These are phyloP conservation scores for Ceriops zippeliana DNA, from an alignment of 345 rosid species.

Conservation along the genomic window DNA sequence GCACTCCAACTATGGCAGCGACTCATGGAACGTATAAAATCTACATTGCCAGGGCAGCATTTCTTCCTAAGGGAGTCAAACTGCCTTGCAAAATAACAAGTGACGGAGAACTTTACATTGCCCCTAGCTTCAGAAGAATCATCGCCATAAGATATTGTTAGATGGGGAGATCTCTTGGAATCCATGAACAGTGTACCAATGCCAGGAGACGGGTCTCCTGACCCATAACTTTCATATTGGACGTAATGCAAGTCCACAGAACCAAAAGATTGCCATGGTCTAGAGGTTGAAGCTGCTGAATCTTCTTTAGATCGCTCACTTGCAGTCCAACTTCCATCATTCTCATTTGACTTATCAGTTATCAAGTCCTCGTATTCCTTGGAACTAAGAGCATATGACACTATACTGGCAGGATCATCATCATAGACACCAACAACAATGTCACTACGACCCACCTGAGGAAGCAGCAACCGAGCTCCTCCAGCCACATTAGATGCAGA, in stretches of 20 bases:
- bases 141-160: conserved; percentile 65
- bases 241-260: conserved; percentile 58
- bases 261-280: conserved; percentile 66
- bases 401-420: conserved; percentile 84
- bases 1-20: conserved; percentile 91
- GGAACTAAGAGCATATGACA: conserved; percentile 83
- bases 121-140: conserved; percentile 56
- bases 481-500: conserved; percentile 62
- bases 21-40: conserved; percentile 81
- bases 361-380: conserved; percentile 80
- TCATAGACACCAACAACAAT: conserved; percentile 81
- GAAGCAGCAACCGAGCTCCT: conserved; percentile 74
- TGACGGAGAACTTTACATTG: conserved; percentile 76
- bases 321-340: conserved; percentile 39
- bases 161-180: conserved; percentile 65
- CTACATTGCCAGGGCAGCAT: conserved; percentile 76
- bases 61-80: conserved; percentile 75
- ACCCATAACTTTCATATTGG: conserved; percentile 46
- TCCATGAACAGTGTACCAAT: conserved; percentile 41
- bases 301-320: conserved; percentile 35
- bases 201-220: conserved; percentile 48
- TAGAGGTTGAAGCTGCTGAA: conserved; percentile 43
- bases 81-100: conserved; percentile 83
- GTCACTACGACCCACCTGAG: conserved; percentile 49
- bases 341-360: conserved; percentile 36